These are phyloP conservation scores for Anthracocystis walkeri DNA, from an alignment of 1,284 basidiomycete species.

Conservation along the genomic window DNA sequence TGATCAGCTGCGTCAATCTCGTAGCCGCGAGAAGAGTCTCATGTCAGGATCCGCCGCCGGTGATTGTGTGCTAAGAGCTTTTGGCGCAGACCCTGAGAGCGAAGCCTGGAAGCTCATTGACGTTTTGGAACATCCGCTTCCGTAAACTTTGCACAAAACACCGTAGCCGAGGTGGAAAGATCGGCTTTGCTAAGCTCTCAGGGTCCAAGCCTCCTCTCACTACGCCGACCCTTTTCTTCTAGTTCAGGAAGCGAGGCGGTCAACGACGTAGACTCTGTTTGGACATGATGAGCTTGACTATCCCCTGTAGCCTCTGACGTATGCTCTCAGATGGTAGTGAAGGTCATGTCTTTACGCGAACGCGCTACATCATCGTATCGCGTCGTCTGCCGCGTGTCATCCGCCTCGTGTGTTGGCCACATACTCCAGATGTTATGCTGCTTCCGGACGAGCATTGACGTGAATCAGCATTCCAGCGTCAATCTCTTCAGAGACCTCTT, in stretches of 20 bases:
- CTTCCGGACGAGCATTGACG: neutral
- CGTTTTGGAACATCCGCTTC: slow-evolving; percentile 7
- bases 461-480: slow-evolving; percentile 15
- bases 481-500: neutral
- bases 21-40: neutral
- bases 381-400: slow-evolving; percentile 2
- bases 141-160: slow-evolving; percentile 9
- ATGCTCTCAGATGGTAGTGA: neutral
- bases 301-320: slow-evolving; percentile 3
- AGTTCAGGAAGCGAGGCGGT: slow-evolving; percentile 1
- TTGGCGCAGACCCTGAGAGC: no score
- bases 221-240: neutral
- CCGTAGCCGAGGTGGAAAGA: slow-evolving; percentile 43
- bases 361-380: slow-evolving; percentile 3
- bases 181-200: slow-evolving; percentile 46
- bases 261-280: slow-evolving; percentile 18
- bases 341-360: neutral
- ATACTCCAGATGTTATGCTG: neutral
- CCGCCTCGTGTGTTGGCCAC: no score
- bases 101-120: slow-evolving; percentile 1
- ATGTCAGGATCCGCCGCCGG: slow-evolving; percentile 1
- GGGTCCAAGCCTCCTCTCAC: slow-evolving; percentile 7
- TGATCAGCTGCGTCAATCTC: slow-evolving; percentile 22
- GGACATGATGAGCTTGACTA: slow-evolving; percentile 16
- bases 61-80: neutral